A percentile compares a stretch with the other conserved stretches of the same genome.
Conservation (phyloP, 2,329 filamentous ascomycete species). For the Pseudonectria buxi region DNA sequence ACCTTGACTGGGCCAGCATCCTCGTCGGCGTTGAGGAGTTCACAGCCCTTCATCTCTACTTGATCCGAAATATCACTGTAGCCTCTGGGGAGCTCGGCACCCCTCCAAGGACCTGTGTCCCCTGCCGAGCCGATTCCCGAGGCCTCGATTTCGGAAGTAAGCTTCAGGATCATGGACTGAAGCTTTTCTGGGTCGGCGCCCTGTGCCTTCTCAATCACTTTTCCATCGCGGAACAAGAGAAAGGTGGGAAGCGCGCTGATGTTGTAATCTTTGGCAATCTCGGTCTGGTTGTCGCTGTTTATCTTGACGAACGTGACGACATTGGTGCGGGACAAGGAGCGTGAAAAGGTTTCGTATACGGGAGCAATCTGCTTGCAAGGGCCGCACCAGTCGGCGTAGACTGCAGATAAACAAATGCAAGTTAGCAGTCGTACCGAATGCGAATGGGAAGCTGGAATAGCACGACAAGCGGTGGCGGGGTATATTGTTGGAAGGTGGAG, state of each 20-base stretch:
- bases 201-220: slow-evolving; percentile 59
- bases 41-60: slow-evolving; percentile 71
- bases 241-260: slow-evolving; percentile 85
- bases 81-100: slow-evolving; percentile 66
- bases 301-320: slow-evolving; percentile 80
- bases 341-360: slow-evolving; percentile 70
- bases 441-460: slow-evolving; percentile 8
- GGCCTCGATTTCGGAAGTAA: slow-evolving; percentile 59
- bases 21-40: slow-evolving; percentile 81
- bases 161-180: slow-evolving; percentile 61
- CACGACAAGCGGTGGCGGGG: slow-evolving; percentile 14
- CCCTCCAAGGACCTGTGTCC: slow-evolving; percentile 56
- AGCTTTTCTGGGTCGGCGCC: slow-evolving; percentile 70
- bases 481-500: slow-evolving; percentile 6
- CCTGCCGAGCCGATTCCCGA: slow-evolving; percentile 41
- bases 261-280: slow-evolving; percentile 66
- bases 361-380: slow-evolving; percentile 82
- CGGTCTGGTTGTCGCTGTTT: slow-evolving; percentile 70
- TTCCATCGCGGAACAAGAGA: slow-evolving; percentile 72
- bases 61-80: slow-evolving; percentile 80
- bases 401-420: slow-evolving; percentile 36
- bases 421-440: slow-evolving; percentile 10
- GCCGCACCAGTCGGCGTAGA: slow-evolving; percentile 81
- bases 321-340: slow-evolving; percentile 61
- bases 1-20: slow-evolving; percentile 65